These are phyloP conservation scores for Amphibolis antarctica DNA, from an alignment of 106 monocot genomes.

Conservation along the genomic window DNA sequence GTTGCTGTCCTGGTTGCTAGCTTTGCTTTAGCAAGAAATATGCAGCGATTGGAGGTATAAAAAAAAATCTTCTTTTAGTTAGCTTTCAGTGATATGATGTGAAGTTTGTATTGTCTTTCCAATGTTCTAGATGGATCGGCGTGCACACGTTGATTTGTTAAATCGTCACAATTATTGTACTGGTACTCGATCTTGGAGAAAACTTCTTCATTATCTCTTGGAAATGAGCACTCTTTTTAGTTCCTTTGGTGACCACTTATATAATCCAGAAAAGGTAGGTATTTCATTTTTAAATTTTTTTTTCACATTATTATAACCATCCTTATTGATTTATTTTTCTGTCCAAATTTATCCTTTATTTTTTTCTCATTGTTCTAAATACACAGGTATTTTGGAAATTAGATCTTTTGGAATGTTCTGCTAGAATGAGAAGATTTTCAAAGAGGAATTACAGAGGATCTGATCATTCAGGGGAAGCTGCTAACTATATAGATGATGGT, in stretches of 20 bases:
- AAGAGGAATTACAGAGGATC: slow-evolving; percentile 65
- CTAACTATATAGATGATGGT: slow-evolving; percentile 50
- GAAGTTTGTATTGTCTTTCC: background rate
- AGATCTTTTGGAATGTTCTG: slow-evolving; percentile 67
- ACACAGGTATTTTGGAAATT: slow-evolving; percentile 75
- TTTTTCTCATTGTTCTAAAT: slow-evolving; percentile 4
- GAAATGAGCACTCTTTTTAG: slow-evolving; percentile 77
- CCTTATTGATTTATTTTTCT: background rate
- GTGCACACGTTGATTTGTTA: slow-evolving; percentile 49
- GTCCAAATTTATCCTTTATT: background rate
- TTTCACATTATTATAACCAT: background rate
- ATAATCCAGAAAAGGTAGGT: slow-evolving; percentile 56
- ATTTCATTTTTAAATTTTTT: background rate
- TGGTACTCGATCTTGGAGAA: slow-evolving; percentile 65
- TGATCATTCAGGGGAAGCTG: slow-evolving; percentile 58
- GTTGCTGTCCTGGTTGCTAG: slow-evolving; percentile 73
- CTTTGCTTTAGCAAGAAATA: slow-evolving; percentile 86
- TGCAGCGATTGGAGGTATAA: slow-evolving; percentile 73
- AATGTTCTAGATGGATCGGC: slow-evolving; percentile 69
- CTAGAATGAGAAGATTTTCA: slow-evolving; percentile 85
- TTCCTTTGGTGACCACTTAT: slow-evolving; percentile 41
- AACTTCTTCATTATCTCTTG: slow-evolving; percentile 62
- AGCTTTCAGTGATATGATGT: background rate
- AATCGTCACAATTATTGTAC: slow-evolving; percentile 31
- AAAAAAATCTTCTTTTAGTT: slow-evolving; percentile 1